phyloP scores from a whole-genome alignment of 2,329 filamentous ascomycete genomes.

The Cercospora sp. region DNA sequence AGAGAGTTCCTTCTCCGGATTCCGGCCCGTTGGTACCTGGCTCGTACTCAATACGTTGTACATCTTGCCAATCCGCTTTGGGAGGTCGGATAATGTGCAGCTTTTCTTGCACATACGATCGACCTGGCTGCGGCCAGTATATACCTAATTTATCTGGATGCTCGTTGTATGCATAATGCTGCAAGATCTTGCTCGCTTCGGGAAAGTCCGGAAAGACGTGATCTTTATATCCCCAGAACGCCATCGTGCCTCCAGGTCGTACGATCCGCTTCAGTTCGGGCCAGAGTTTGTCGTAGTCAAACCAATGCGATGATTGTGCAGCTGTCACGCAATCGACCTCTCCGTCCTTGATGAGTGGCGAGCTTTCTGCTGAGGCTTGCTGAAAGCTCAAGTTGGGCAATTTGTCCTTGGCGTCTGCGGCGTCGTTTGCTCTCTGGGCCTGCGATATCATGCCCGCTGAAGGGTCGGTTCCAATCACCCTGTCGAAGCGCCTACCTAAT shows the following conservation, averaged over 20 bases:
- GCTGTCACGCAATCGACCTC: slow-evolving; percentile 55
- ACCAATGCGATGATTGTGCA: slow-evolving; percentile 66
- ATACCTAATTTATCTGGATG: slow-evolving; percentile 54
- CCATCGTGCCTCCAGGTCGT: slow-evolving; percentile 58
- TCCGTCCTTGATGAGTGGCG: slow-evolving; percentile 48
- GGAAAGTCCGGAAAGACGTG: slow-evolving; percentile 59
- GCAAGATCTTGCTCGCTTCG: slow-evolving; percentile 54
- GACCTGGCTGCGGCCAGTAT: slow-evolving; percentile 64
- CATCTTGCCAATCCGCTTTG: slow-evolving; percentile 52
- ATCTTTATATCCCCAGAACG: slow-evolving; percentile 68
- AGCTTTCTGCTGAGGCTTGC: slow-evolving; percentile 55
- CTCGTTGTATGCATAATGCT: slow-evolving; percentile 56
- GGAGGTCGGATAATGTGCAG: slow-evolving; percentile 57
- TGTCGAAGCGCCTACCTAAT: slow-evolving; percentile 55
- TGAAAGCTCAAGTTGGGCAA: slow-evolving; percentile 52
- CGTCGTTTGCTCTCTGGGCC: slow-evolving; percentile 32
- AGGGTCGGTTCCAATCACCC: slow-evolving; percentile 57
- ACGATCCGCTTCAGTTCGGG: slow-evolving; percentile 57
- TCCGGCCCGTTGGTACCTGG: slow-evolving; percentile 48
- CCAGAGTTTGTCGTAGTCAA: slow-evolving; percentile 59
- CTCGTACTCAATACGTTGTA: slow-evolving; percentile 59
- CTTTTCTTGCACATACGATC: slow-evolving; percentile 55
- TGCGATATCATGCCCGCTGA: slow-evolving; percentile 56
- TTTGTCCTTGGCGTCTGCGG: slow-evolving; percentile 11
- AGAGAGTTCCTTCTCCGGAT: slow-evolving; percentile 46